These are phyloP conservation scores for Gentiana straminea DNA, from an alignment of 257 asterid species.

Conservation along the genomic window DNA sequence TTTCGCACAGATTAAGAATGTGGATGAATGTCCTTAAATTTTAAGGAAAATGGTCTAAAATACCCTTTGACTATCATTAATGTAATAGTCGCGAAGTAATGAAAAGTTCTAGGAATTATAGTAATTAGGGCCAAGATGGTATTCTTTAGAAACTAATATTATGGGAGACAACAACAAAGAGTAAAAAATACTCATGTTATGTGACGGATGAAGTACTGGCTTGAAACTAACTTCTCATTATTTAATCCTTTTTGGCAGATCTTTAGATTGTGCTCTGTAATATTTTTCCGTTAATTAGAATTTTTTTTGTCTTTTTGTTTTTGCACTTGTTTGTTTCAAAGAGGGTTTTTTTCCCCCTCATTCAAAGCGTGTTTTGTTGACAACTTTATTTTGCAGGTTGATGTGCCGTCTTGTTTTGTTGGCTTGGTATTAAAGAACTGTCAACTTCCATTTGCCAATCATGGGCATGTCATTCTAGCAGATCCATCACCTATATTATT, in stretches of 20 bases:
- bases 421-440: conserved; percentile 46
- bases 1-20: no score
- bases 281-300: background rate
- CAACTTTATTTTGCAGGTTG: conserved; percentile 28
- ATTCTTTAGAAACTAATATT: background rate
- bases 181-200: no score
- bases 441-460: conserved; percentile 39
- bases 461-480: conserved; percentile 46
- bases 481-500: conserved; percentile 49
- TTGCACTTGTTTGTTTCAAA: background rate
- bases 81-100: no score
- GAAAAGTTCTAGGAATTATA: no score
- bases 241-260: background rate
- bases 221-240: background rate
- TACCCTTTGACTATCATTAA: no score
- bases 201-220: no score
- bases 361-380: background rate
- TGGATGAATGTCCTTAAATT: no score
- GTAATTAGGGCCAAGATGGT: background rate
- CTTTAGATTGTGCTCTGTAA: conserved; percentile 3
- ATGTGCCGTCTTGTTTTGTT: conserved; percentile 50
- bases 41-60: no score
- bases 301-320: background rate
- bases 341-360: no score
- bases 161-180: no score